Evolutionary conservation across 257 asterid species (phyloP).

Genomic region (Vinca minor): DNA sequence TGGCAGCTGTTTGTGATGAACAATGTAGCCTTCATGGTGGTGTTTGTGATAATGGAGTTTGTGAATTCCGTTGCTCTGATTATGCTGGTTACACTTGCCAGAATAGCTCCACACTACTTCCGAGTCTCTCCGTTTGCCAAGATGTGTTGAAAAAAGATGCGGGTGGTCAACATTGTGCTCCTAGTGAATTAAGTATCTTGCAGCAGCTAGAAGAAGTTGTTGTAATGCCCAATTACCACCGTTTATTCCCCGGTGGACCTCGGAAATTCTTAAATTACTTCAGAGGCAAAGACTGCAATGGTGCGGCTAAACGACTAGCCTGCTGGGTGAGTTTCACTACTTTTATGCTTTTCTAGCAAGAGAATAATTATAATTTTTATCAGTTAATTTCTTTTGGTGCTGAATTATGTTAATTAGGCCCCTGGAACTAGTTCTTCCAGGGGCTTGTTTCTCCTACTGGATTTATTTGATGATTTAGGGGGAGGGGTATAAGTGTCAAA

Average conservation of each 20-base stretch:
- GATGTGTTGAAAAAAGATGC: conserved; percentile 62
- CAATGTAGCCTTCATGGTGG: conserved; percentile 99
- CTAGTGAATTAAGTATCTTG: conserved; percentile 74
- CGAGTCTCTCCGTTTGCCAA: conserved; percentile 79
- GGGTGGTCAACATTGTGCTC: conserved; percentile 90
- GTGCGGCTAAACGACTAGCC: conserved; percentile 92
- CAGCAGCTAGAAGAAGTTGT: conserved; percentile 98
- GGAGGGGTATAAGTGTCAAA: too few species aligned
- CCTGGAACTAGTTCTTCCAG: neutral
- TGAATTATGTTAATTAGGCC: neutral
- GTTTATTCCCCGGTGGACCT: conserved; percentile 93
- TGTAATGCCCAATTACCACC: conserved; percentile 97
- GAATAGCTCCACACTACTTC: conserved; percentile 84
- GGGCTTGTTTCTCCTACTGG: neutral
- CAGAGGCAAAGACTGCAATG: conserved; percentile 87
- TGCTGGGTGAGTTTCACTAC: conserved; percentile 76
- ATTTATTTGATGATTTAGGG: too few species aligned
- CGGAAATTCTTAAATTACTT: conserved; percentile 74
- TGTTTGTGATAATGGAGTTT: conserved; percentile 88
- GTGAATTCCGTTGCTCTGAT: conserved; percentile 98
- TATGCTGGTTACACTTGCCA: conserved; percentile 99
- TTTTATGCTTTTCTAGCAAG: neutral
- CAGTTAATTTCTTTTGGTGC: too few species aligned
- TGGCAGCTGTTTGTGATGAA: conserved; percentile 86
- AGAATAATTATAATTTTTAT: too few species aligned